A percentile compares a stretch with the other conserved stretches of the same genome.
These are phyloP conservation scores for Scenedesmus sp. DNA, from an alignment of 163 green algal genomes.

Conservation along the genomic window DNA sequence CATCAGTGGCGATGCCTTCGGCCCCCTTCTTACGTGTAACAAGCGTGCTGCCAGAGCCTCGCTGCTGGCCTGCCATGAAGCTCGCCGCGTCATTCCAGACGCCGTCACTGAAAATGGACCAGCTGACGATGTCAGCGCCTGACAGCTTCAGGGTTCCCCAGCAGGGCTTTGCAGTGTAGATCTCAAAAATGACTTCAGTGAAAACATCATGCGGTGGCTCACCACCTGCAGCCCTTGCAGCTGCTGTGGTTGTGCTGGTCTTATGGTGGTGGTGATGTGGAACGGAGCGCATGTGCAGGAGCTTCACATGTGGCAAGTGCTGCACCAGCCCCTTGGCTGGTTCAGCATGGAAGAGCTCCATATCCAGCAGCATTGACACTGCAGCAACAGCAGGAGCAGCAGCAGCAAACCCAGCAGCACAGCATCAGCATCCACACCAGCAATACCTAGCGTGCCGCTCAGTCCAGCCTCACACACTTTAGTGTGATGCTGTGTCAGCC, in stretches of 20 bases:
- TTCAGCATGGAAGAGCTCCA: constrained; percentile 33
- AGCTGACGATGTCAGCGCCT: constrained; percentile 8
- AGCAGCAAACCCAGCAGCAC: neutral
- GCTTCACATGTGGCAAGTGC: constrained; percentile 23
- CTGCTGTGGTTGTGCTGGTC: neutral
- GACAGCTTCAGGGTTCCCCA: constrained; percentile 45
- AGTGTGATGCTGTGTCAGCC: no score
- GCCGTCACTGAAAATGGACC: constrained; percentile 13
- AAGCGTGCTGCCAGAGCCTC: constrained; percentile 16
- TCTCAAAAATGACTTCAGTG: neutral
- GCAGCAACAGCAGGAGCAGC: neutral
- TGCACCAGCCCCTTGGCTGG: neutral
- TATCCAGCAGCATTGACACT: constrained; percentile 38
- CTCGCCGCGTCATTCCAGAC: constrained; percentile 6
- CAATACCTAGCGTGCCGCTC: no score
- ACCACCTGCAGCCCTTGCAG: neutral
- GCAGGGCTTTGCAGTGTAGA: constrained; percentile 31
- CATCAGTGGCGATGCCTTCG: neutral
- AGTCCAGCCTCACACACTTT: no score
- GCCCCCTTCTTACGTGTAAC: neutral
- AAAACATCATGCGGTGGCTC: neutral
- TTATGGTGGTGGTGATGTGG: neutral
- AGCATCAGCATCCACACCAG: no score
- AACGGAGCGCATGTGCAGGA: neutral
- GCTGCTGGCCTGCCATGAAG: neutral